These are phyloP conservation scores for Hymenoscyphus albidus DNA, from an alignment of 2,329 filamentous ascomycete species.

Conservation along the genomic window DNA sequence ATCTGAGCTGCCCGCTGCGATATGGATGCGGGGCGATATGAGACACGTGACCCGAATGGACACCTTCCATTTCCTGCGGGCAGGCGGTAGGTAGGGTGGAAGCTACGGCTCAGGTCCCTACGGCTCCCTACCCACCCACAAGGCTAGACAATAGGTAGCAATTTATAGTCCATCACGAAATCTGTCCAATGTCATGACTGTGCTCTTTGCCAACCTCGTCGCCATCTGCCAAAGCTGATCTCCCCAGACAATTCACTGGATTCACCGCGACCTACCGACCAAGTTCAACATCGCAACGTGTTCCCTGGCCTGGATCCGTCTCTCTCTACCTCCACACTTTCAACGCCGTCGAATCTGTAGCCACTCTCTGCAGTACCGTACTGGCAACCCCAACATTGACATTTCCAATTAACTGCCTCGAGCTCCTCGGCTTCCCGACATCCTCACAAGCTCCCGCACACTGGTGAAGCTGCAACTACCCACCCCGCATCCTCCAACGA, in stretches of 20 bases:
- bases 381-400: background rate
- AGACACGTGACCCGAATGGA: background rate
- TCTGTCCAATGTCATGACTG: slow-evolving; percentile 24
- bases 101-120: background rate
- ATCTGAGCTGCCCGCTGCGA: background rate
- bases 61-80: background rate
- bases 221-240: slow-evolving; percentile 16
- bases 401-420: background rate
- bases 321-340: slow-evolving; percentile 11
- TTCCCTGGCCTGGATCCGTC: slow-evolving; percentile 23
- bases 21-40: background rate
- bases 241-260: slow-evolving; percentile 13
- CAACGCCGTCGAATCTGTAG: background rate
- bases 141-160: slow-evolving; percentile 4
- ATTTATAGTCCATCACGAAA: background rate
- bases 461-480: slow-evolving; percentile 7
- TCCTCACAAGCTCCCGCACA: slow-evolving; percentile 15
- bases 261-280: background rate
- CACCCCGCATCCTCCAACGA: slow-evolving; percentile 4
- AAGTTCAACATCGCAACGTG: slow-evolving; percentile 28
- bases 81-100: too few relatives aligned
- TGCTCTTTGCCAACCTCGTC: slow-evolving; percentile 12
- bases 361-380: background rate
- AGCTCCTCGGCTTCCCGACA: slow-evolving; percentile 9
- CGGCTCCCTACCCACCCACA: background rate